phyloP scores from a whole-genome alignment of 352 stramenopile species.

The Pythium phragmiticola region DNA sequence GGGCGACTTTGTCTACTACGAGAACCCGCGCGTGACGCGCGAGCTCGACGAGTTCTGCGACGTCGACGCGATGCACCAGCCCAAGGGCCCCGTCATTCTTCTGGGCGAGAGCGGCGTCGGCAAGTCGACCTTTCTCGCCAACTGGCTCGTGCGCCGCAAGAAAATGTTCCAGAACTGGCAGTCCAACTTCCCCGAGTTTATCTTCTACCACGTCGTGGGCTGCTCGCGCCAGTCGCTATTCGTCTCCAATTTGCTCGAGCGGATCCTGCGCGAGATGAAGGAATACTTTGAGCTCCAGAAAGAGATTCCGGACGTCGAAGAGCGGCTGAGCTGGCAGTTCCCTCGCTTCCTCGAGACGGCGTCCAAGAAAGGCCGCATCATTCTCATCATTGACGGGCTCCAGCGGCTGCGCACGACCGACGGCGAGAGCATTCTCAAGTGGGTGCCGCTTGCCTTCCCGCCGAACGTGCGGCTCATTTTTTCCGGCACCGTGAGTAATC shows the following conservation, averaged over 20 bases:
- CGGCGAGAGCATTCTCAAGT: constrained; percentile 90
- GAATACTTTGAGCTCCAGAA: constrained; percentile 91
- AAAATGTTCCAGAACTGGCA: constrained; percentile 88
- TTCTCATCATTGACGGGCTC: constrained; percentile 90
- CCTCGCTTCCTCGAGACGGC: constrained; percentile 88
- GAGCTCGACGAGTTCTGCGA: constrained; percentile 85
- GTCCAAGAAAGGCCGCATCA: constrained; percentile 86
- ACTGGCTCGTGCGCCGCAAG: constrained; percentile 80
- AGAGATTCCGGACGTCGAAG: constrained; percentile 78
- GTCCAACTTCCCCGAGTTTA: constrained; percentile 79
- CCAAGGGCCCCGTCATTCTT: constrained; percentile 71
- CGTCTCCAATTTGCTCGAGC: constrained; percentile 83
- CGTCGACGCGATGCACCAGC: constrained; percentile 82
- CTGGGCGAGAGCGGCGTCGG: constrained; percentile 71
- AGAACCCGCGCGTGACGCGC: constrained; percentile 57
- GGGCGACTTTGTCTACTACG: constrained; percentile 73
- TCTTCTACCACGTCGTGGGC: constrained; percentile 91
- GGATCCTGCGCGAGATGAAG: constrained; percentile 88
- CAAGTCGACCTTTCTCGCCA: constrained; percentile 77
- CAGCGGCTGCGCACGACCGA: constrained; percentile 83
- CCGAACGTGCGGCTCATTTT: constrained; percentile 89
- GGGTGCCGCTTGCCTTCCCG: constrained; percentile 86
- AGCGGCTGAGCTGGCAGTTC: constrained; percentile 90
- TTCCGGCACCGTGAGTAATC: constrained; percentile 56
- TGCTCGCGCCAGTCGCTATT: constrained; percentile 86